Evolutionary conservation across 176 grass and related monocot species (phyloP).

Genomic region (Triticum timopheevii): DNA sequence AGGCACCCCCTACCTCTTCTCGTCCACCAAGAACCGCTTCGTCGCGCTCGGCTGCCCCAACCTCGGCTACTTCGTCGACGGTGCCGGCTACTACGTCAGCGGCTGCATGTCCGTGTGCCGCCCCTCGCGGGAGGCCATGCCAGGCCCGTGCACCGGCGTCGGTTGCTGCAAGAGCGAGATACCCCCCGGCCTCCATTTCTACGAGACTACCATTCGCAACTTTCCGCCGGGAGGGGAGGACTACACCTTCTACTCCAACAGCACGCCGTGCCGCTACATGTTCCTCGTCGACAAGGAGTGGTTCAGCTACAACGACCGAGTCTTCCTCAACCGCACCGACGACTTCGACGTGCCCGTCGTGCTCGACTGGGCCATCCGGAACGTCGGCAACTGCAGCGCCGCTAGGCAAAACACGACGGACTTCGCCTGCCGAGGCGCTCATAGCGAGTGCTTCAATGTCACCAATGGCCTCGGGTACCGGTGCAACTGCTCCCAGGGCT

Average conservation of each 20-base stretch:
- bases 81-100: not conserved
- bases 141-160: slow-evolving; percentile 34
- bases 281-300: not conserved
- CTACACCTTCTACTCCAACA: fast-evolving
- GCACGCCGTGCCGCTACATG: not conserved
- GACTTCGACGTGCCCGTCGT: slow-evolving; percentile 40
- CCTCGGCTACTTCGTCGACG: slow-evolving; percentile 31
- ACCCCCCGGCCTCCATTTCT: not conserved
- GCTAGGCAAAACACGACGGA: slow-evolving; percentile 11
- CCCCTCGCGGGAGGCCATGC: not conserved
- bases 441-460: not conserved
- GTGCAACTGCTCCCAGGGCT: not conserved
- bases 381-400: slow-evolving; percentile 28
- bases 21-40: slow-evolving; percentile 19
- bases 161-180: slow-evolving; percentile 10
- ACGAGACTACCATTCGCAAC: not conserved
- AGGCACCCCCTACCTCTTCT: slow-evolving; percentile 8
- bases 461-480: not conserved
- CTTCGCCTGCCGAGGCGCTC: slow-evolving; percentile 37
- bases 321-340: slow-evolving; percentile 7
- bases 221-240: not conserved
- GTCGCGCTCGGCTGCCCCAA: slow-evolving; percentile 37
- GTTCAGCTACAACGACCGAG: slow-evolving; percentile 17
- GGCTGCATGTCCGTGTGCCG: slow-evolving; percentile 54
- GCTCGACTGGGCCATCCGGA: slow-evolving; percentile 59